A percentile compares a stretch with the other conserved stretches of the same genome.
These are phyloP conservation scores for Eucalyptus virginea DNA, from an alignment of 345 rosid genomes.

Conservation along the genomic window DNA sequence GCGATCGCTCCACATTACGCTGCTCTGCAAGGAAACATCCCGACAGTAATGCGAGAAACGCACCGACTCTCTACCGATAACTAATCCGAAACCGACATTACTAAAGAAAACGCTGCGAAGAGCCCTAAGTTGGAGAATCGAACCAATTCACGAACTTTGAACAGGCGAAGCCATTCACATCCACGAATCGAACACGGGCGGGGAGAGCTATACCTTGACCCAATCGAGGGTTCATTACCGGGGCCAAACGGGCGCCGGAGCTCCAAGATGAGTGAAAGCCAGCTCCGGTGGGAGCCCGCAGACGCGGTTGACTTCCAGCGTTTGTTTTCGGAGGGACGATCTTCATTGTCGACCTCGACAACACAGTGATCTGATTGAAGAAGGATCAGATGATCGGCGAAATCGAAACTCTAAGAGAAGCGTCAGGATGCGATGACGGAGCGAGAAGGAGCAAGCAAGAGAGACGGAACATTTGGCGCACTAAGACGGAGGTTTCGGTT, in stretches of 20 bases:
- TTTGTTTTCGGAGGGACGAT: background rate
- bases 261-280: background rate
- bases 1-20: background rate
- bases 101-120: background rate
- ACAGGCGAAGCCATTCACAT: background rate
- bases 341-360: background rate
- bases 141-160: background rate
- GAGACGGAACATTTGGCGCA: background rate
- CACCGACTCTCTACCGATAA: background rate
- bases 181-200: background rate
- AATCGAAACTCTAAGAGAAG: background rate
- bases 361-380: background rate
- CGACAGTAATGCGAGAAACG: background rate
- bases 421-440: background rate
- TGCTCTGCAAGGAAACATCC: background rate
- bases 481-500: background rate
- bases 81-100: background rate
- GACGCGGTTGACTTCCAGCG: background rate
- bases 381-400: background rate
- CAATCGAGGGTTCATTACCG: background rate
- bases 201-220: background rate
- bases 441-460: background rate
- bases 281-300: background rate
- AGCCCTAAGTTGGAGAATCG: background rate
- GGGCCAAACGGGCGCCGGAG: background rate